Evolutionary conservation across 768 basidiomycete genomes (phyloP).

Genomic region (Leccinellum luteum): DNA sequence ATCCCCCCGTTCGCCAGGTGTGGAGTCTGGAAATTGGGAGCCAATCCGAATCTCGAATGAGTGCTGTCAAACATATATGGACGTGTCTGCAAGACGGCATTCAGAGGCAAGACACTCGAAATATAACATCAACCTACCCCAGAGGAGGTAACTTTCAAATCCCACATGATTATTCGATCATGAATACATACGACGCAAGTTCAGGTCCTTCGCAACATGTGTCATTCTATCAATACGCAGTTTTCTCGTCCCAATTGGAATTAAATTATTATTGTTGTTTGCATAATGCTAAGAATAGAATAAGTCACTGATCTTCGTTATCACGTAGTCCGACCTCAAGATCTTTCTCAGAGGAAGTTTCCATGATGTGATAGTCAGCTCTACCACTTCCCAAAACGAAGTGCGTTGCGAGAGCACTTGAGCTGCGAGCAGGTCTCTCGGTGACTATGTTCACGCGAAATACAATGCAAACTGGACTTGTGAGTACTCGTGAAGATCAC

Average conservation of each 20-base stretch:
- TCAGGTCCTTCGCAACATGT: not conserved
- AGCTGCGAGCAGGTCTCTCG: not conserved
- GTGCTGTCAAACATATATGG: no score
- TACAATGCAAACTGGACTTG: not conserved
- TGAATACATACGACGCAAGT: not conserved
- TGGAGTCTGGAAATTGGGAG: no score
- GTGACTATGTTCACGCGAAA: not conserved
- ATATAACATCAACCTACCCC: no score
- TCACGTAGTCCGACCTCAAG: not conserved
- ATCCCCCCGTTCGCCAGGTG: no score
- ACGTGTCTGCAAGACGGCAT: no score
- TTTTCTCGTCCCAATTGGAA: not conserved
- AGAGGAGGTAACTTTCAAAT: no score
- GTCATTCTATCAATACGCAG: not conserved
- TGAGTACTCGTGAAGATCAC: not conserved
- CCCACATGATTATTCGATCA: not conserved
- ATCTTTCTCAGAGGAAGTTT: not conserved
- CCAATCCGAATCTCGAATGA: no score
- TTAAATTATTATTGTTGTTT: not conserved
- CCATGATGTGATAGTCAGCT: not conserved
- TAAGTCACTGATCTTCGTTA: not conserved
- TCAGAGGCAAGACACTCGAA: no score
- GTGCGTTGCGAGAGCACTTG: not conserved
- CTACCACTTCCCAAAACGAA: no score
- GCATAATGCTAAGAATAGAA: not conserved